Base-by-base conservation (phyloP, 805 yeast species). In the Kluyveromyces dobzhanskii region DNA sequence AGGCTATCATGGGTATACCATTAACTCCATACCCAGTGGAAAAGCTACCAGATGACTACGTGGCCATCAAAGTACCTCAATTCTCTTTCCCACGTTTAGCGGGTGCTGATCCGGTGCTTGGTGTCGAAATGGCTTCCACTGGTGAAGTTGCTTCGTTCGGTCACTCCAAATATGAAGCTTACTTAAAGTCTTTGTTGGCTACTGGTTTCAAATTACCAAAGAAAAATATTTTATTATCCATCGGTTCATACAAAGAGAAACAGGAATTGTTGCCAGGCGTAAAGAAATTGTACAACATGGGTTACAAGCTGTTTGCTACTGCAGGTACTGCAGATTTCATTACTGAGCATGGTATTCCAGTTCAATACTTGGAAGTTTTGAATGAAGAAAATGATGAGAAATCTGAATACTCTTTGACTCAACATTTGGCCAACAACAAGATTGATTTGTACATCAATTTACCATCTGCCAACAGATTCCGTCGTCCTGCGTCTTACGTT, bases 101-200 rank as follows among this genome's bases (percentile, higher is more conserved):
- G 35, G 97, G 97, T 53, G 97, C 97, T 40, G 97, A 90, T 62
- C 97, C 97, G 39, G 87, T 90, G 45, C 71, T 90, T 49, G 97
- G 97, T 69, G 97, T 90, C 48, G 97, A 90, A 68, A 90, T 90
- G 97, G 96, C 97, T 14, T 90, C 97, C 23, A 90, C 97, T 45
- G 97, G 97, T 73, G 97, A 87, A 65, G 97, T 88, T 57, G 99
- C 99, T 36, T 77, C 94, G 47, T 90, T 92, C 59, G 99, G 98
- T 56, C 86, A 75, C 57, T 81, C 88, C 71, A 90, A 90, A 66
- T 88, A 87, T 59, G 98, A 94, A 69, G 98, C 98, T 17, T 92
- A 92, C 69, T 66, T 92, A 67, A 94, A 92, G 69, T 83, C 97
- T 23, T 73, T 92, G 64, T 72, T 92, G 43, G 86, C 99, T 11